These are phyloP conservation scores for Colletotrichum horii DNA, from an alignment of 2,329 filamentous ascomycete species.

Conservation along the genomic window DNA sequence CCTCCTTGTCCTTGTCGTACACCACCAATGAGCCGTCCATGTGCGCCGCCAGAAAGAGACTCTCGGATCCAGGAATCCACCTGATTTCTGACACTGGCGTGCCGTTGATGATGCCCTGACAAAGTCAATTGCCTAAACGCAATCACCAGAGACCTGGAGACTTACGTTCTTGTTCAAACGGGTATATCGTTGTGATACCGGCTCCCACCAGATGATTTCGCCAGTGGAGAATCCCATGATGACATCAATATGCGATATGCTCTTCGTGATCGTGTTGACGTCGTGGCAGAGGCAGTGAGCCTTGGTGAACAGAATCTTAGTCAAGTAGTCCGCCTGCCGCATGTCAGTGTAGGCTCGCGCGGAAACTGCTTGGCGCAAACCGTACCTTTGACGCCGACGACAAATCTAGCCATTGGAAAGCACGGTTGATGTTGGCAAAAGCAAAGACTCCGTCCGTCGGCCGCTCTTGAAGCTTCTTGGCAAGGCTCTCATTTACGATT, in stretches of 20 bases:
- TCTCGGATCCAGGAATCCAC: constrained; percentile 95
- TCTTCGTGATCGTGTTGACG: constrained; percentile 84
- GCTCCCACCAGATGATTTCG: constrained; percentile 98
- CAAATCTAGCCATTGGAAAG: constrained; percentile 95
- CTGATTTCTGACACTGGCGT: constrained; percentile 85
- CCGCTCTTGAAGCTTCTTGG: constrained; percentile 81
- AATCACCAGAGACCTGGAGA: neutral
- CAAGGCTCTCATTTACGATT: constrained; percentile 83
- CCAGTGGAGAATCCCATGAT: constrained; percentile 96
- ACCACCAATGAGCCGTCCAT: constrained; percentile 90
- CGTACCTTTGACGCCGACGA: constrained; percentile 42
- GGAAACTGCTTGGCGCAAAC: neutral
- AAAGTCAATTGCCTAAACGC: constrained; percentile 14
- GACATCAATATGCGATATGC: constrained; percentile 80
- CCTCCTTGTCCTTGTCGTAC: constrained; percentile 97
- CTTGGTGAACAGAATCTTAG: constrained; percentile 96
- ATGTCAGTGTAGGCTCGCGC: constrained; percentile 27
- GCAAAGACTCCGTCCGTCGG: constrained; percentile 81
- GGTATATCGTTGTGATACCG: constrained; percentile 93
- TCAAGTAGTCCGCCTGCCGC: constrained; percentile 80
- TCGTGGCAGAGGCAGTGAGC: constrained; percentile 95
- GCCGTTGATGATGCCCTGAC: constrained; percentile 83
- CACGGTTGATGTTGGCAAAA: constrained; percentile 94
- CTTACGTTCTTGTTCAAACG: constrained; percentile 92
- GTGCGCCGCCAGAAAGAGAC: constrained; percentile 88